Evolutionary conservation across 2,329 filamentous ascomycete genomes (phyloP).

Genomic region (Corynespora cassiicola): DNA sequence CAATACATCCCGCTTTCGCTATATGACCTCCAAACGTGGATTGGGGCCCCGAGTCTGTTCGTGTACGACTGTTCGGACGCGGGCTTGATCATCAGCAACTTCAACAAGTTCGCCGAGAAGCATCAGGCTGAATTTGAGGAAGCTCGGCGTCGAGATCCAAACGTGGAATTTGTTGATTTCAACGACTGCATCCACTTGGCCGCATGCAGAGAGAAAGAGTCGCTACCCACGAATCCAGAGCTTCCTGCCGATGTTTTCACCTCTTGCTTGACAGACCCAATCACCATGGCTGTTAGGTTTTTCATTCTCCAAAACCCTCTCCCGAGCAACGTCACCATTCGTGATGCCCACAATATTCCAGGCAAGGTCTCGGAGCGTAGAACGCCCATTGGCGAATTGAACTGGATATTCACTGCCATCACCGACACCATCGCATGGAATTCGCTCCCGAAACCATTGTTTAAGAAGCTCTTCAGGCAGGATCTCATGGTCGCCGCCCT

Average conservation of each 20-base stretch:
- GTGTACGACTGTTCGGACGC: constrained; percentile 98
- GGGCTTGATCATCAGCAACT: constrained; percentile 93
- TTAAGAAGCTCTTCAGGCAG: constrained; percentile 96
- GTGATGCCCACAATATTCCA: constrained; percentile 86
- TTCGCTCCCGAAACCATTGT: constrained; percentile 84
- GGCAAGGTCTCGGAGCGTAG: constrained; percentile 90
- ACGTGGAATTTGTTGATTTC: constrained; percentile 68
- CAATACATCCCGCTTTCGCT: constrained; percentile 98
- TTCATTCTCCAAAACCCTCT: constrained; percentile 93
- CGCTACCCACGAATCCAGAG: constrained; percentile 90
- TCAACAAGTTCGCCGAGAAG: constrained; percentile 92
- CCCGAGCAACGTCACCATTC: constrained; percentile 71
- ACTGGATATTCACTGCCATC: constrained; percentile 99
- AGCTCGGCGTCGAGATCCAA: constrained; percentile 75
- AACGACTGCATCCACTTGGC: constrained; percentile 91
- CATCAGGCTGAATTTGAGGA: constrained; percentile 90
- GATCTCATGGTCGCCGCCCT: constrained; percentile 99
- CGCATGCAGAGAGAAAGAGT: constrained; percentile 88
- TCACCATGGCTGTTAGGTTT: constrained; percentile 95
- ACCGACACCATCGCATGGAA: constrained; percentile 99
- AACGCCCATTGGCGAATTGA: constrained; percentile 92
- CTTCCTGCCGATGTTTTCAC: constrained; percentile 96
- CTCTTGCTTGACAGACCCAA: constrained; percentile 92
- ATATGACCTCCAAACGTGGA: constrained; percentile 94
- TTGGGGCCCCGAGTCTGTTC: constrained; percentile 92